Evolutionary conservation across 2,329 filamentous ascomycete genomes (phyloP).

Genomic region (Aspergillus ustus): DNA sequence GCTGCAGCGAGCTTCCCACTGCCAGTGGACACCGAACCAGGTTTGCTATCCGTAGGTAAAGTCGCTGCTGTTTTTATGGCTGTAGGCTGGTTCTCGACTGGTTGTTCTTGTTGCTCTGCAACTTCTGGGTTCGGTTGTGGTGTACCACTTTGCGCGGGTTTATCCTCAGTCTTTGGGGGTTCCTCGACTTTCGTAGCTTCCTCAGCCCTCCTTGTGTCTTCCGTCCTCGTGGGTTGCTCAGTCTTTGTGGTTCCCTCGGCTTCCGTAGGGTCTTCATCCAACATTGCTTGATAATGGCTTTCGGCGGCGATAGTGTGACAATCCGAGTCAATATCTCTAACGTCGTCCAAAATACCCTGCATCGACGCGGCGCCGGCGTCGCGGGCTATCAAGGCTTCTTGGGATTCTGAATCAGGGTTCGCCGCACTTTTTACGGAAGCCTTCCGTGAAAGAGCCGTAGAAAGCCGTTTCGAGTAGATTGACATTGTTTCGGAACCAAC

Average conservation of each 20-base stretch:
- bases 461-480: slow-evolving; percentile 36
- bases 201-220: not conserved
- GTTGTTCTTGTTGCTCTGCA: not conserved
- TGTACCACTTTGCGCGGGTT: not conserved
- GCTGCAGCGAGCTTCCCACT: not conserved
- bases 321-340: slow-evolving; percentile 24
- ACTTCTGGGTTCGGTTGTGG: not conserved
- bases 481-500: slow-evolving; percentile 42
- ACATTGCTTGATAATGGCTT: slow-evolving; percentile 11
- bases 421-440: slow-evolving; percentile 30
- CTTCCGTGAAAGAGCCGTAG: slow-evolving; percentile 32
- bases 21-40: not conserved
- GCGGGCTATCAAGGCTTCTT: slow-evolving; percentile 42
- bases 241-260: not conserved
- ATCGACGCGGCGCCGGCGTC: slow-evolving; percentile 31
- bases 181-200: not conserved
- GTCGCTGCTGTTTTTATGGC: not conserved
- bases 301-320: slow-evolving; percentile 20
- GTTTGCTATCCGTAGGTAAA: not conserved
- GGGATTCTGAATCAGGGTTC: slow-evolving; percentile 31
- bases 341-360: slow-evolving; percentile 32
- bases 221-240: not conserved
- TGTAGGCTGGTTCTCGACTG: not conserved
- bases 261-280: not conserved
- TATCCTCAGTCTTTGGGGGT: not conserved